These are phyloP conservation scores for Candida ipomoeae DNA, from an alignment of 805 yeast species.

Conservation along the genomic window DNA sequence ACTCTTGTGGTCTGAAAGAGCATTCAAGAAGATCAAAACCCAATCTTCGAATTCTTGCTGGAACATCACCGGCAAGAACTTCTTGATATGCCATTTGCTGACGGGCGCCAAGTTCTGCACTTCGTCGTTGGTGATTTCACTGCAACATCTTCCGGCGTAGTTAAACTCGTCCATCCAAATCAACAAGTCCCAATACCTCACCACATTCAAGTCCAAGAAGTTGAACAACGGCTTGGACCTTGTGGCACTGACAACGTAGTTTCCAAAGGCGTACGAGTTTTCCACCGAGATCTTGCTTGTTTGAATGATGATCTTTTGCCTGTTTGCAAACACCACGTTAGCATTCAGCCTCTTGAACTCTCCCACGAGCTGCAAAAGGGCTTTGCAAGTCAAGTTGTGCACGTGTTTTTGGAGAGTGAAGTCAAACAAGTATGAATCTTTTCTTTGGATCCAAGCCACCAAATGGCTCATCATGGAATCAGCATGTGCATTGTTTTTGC, in stretches of 20 bases:
- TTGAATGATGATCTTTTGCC: slow-evolving; percentile 66
- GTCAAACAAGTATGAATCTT: slow-evolving; percentile 71
- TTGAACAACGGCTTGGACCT: slow-evolving; percentile 79
- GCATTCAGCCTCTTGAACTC: slow-evolving; percentile 83
- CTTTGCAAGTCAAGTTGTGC: slow-evolving; percentile 78
- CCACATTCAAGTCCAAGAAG: slow-evolving; percentile 69
- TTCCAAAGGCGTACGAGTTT: slow-evolving; percentile 87
- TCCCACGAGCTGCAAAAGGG: slow-evolving; percentile 71
- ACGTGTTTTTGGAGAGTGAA: slow-evolving; percentile 79
- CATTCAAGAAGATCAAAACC: slow-evolving; percentile 71
- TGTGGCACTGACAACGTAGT: slow-evolving; percentile 71
- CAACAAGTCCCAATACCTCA: slow-evolving; percentile 85
- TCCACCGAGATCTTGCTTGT: slow-evolving; percentile 78
- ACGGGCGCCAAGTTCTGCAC: slow-evolving; percentile 46
- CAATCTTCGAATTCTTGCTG: slow-evolving; percentile 86
- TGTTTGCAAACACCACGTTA: slow-evolving; percentile 69
- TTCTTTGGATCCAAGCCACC: slow-evolving; percentile 80
- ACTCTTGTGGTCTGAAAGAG: slow-evolving; percentile 54
- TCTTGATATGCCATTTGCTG: slow-evolving; percentile 74
- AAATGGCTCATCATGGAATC: slow-evolving; percentile 79
- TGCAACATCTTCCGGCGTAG: slow-evolving; percentile 68
- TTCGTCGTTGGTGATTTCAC: slow-evolving; percentile 41
- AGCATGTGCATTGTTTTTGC: slow-evolving; percentile 62
- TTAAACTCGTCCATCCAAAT: slow-evolving; percentile 94
- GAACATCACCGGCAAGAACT: slow-evolving; percentile 67